Percentiles rank a stretch among this genome's conserved stretches.
phyloP scores from a whole-genome alignment of 1,139 yeast species.

The Scheffersomyces illinoinensis region DNA sequence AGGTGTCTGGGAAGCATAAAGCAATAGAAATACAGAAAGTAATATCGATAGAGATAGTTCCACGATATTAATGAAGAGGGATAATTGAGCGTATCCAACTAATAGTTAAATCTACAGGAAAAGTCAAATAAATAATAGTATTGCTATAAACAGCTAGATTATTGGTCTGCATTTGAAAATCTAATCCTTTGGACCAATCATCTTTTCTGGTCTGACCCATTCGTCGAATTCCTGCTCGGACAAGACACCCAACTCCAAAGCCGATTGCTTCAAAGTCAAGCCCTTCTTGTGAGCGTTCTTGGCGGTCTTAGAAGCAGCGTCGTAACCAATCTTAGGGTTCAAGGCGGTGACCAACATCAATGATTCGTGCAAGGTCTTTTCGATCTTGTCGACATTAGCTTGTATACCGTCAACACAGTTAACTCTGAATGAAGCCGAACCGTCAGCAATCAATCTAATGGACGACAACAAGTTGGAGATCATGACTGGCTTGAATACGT shows the following conservation, averaged over 20 bases:
- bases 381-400: slow-evolving; percentile 87
- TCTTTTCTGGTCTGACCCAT: slow-evolving; percentile 97
- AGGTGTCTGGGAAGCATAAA: background rate
- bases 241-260: slow-evolving; percentile 85
- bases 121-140: background rate
- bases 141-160: background rate
- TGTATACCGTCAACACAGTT: slow-evolving; percentile 93
- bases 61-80: too few relatives aligned
- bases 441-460: slow-evolving; percentile 86
- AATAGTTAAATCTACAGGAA: background rate
- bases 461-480: slow-evolving; percentile 87
- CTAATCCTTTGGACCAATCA: slow-evolving; percentile 86
- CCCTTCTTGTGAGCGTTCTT: slow-evolving; percentile 99
- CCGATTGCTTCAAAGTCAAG: slow-evolving; percentile 89
- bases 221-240: slow-evolving; percentile 84
- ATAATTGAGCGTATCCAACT: background rate
- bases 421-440: slow-evolving; percentile 81
- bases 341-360: slow-evolving; percentile 97
- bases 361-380: slow-evolving; percentile 86
- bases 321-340: slow-evolving; percentile 98
- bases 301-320: slow-evolving; percentile 94
- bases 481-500: slow-evolving; percentile 97
- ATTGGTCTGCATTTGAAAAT: background rate
- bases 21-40: background rate
- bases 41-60: background rate